Evolutionary conservation across 257 asterid genomes (phyloP).

Genomic region (Gynochthodes officinalis): DNA sequence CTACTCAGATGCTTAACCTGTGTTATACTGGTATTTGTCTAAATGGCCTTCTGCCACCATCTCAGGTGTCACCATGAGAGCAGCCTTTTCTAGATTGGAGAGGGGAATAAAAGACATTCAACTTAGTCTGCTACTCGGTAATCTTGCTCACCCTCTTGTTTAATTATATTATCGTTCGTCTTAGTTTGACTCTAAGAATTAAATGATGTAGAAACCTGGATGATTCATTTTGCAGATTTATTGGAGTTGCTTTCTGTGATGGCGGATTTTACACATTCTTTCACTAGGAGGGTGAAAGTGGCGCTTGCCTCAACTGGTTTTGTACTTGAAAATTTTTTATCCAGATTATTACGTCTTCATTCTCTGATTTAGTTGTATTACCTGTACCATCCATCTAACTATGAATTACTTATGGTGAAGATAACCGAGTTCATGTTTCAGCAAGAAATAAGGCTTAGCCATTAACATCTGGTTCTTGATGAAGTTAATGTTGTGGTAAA

Average conservation of each 20-base stretch:
- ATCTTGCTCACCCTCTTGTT: conserved; percentile 15
- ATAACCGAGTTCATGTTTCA: no score
- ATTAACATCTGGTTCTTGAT: no score
- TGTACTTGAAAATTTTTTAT: conserved; percentile 7
- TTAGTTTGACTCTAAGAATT: background rate
- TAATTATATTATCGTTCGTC: background rate
- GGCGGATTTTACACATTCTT: conserved; percentile 12
- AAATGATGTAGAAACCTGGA: background rate
- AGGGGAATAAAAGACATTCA: conserved; percentile 46
- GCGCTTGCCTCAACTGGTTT: conserved; percentile 18
- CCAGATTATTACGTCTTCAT: background rate
- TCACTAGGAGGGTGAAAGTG: conserved; percentile 9
- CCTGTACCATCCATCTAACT: background rate
- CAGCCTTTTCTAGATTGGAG: conserved; percentile 36
- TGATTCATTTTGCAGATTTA: conserved; percentile 17
- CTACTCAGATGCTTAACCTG: no score
- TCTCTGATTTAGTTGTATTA: background rate
- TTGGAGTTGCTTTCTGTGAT: conserved; percentile 25
- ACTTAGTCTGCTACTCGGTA: conserved; percentile 59
- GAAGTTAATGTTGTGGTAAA: no score
- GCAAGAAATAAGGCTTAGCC: no score
- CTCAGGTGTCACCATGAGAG: conserved; percentile 41
- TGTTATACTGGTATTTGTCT: conserved; percentile 1
- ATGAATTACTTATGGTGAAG: no score
- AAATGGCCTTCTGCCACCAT: background rate